phyloP scores from a whole-genome alignment of 1,284 basidiomycete genomes.

The Lignosus rhinocerotis region DNA sequence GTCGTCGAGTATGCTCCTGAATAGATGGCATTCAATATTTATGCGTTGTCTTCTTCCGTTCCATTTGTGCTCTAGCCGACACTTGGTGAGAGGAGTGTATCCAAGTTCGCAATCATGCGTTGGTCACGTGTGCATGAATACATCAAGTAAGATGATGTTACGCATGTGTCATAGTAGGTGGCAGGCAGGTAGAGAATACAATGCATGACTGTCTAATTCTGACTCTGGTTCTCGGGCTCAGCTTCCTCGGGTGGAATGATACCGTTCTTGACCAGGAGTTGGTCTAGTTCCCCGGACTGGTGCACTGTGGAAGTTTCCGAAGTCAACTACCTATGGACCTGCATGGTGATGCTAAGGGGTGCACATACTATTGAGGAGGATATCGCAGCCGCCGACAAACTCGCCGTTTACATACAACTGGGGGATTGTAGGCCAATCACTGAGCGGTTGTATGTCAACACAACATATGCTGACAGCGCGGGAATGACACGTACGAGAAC shows the following conservation, averaged over 20 bases:
- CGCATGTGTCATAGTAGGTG: neutral
- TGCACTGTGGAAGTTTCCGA: slow-evolving; percentile 66
- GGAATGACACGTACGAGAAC: slow-evolving; percentile 71
- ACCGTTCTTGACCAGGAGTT: slow-evolving; percentile 73
- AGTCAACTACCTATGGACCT: neutral
- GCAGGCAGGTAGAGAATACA: neutral
- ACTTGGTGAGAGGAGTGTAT: too few species aligned
- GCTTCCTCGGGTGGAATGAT: slow-evolving; percentile 51
- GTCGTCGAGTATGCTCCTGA: slow-evolving; percentile 42
- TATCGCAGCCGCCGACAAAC: slow-evolving; percentile 97
- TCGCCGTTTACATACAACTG: slow-evolving; percentile 95
- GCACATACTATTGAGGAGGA: slow-evolving; percentile 75
- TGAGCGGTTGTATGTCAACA: slow-evolving; percentile 35
- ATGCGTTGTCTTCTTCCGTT: neutral
- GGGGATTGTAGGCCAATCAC: slow-evolving; percentile 98
- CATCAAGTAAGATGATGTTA: slow-evolving; percentile 4
- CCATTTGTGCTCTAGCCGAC: neutral
- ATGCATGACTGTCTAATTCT: neutral
- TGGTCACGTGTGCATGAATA: slow-evolving; percentile 18
- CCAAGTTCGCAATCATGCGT: neutral
- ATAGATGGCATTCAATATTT: slow-evolving; percentile 1
- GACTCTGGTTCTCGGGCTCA: slow-evolving; percentile 5
- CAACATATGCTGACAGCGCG: slow-evolving; percentile 33
- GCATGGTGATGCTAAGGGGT: neutral
- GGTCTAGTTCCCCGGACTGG: slow-evolving; percentile 92